These are phyloP conservation scores for Gaultheria prostrata DNA, from an alignment of 148 eudicot species.

Conservation along the genomic window DNA sequence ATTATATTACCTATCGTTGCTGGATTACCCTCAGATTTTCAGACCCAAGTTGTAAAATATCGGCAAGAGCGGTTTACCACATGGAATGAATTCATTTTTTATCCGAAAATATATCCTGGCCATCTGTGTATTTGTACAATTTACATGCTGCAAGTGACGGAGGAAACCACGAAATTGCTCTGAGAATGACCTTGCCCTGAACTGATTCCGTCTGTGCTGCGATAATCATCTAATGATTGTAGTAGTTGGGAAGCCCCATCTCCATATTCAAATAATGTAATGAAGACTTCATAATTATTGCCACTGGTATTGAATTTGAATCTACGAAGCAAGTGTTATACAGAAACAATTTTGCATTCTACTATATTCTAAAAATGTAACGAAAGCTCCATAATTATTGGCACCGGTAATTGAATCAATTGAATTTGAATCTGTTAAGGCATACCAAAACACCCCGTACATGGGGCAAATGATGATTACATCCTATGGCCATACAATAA, in stretches of 20 bases:
- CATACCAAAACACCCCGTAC: constrained; percentile 21
- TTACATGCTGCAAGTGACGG: background rate
- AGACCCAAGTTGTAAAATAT: background rate
- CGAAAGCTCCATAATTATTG: background rate
- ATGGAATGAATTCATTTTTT: background rate
- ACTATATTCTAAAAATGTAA: background rate
- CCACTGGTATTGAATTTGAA: no score
- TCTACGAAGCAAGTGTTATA: background rate
- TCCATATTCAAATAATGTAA: no score
- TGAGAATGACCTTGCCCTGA: background rate
- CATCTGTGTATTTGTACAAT: background rate
- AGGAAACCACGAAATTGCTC: background rate
- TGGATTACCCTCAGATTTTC: background rate
- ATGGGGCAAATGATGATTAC: constrained; percentile 25
- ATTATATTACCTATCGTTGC: background rate
- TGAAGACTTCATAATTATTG: no score
- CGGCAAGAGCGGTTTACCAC: background rate
- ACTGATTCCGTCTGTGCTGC: background rate
- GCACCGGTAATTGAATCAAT: background rate
- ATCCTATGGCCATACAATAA: background rate
- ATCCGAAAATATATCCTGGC: background rate
- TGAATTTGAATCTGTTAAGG: background rate
- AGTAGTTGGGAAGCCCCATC: background rate
- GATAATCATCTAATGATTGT: background rate
- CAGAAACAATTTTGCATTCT: background rate